Percentiles rank a stretch among this genome's conserved stretches.
These are phyloP conservation scores for Panaeolus papilionaceus DNA, from an alignment of 768 basidiomycete genomes.

Conservation along the genomic window DNA sequence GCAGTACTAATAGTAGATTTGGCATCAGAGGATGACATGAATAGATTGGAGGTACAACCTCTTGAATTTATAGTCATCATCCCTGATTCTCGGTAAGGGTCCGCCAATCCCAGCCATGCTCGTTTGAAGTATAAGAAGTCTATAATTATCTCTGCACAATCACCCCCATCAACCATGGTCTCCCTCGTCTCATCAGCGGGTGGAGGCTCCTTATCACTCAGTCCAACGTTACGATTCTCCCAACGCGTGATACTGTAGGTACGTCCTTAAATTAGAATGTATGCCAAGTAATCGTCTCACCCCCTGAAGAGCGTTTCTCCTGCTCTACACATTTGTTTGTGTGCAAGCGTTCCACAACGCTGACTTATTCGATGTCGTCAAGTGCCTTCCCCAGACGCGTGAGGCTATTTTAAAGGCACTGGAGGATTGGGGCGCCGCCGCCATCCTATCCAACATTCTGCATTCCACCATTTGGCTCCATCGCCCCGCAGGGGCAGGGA, in stretches of 20 bases:
- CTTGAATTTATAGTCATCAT: no score
- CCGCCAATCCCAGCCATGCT: no score
- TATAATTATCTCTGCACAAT: no score
- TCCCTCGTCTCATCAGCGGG: no score
- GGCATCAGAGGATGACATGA: no score
- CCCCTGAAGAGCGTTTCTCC: neutral
- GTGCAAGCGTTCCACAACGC: constrained; percentile 15
- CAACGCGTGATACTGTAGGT: neutral
- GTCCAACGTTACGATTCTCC: neutral
- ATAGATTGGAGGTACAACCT: no score
- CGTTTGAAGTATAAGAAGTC: no score
- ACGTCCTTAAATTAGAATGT: neutral
- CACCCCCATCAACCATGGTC: no score
- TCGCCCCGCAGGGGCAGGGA: constrained; percentile 30
- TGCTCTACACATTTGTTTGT: neutral
- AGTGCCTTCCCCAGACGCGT: constrained; percentile 10
- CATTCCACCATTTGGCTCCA: constrained; percentile 26
- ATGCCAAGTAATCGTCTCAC: no score
- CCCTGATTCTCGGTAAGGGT: no score
- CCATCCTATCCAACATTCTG: neutral
- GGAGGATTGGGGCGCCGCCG: constrained; percentile 10
- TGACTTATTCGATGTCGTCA: constrained; percentile 8
- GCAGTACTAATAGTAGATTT: no score
- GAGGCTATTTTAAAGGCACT: constrained; percentile 11
- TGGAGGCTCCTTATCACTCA: neutral